These are phyloP conservation scores for Vigna nakashimae DNA, from an alignment of 306 rosid genomes.

Conservation along the genomic window DNA sequence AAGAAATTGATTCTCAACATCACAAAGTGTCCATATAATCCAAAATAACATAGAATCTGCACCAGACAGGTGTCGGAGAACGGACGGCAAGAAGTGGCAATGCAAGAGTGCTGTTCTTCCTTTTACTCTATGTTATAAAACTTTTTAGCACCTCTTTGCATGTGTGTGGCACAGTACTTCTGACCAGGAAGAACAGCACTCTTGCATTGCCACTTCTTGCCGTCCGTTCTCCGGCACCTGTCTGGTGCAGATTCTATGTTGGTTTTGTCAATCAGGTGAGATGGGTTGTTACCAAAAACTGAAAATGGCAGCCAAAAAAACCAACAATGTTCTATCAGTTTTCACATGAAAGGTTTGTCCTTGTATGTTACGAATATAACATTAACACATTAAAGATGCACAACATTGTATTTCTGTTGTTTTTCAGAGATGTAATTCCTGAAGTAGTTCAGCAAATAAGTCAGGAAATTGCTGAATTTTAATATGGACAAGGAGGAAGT, in stretches of 20 bases:
- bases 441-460: background rate
- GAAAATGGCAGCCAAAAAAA: conserved; percentile 33
- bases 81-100: too few species aligned
- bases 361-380: background rate
- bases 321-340: conserved; percentile 22
- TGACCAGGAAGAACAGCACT: conserved; percentile 62
- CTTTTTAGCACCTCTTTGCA: conserved; percentile 84
- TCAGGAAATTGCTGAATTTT: background rate
- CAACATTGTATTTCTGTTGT: background rate
- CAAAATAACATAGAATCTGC: too few species aligned
- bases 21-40: background rate
- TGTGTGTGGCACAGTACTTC: conserved; percentile 76
- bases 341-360: conserved; percentile 23
- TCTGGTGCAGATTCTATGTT: conserved; percentile 58
- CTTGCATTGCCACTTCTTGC: conserved; percentile 91
- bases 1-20: background rate
- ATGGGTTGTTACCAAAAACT: conserved; percentile 56
- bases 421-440: background rate
- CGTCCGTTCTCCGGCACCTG: conserved; percentile 90
- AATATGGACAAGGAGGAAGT: background rate
- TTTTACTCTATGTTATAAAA: too few species aligned
- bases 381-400: background rate
- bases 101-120: too few species aligned
- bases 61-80: too few species aligned
- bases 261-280: conserved; percentile 43